Evolutionary conservation across 129 eudicot genomes (phyloP), one percentile per base, ranked within the genome.

Genomic region (Saussurea involucrata): DNA sequence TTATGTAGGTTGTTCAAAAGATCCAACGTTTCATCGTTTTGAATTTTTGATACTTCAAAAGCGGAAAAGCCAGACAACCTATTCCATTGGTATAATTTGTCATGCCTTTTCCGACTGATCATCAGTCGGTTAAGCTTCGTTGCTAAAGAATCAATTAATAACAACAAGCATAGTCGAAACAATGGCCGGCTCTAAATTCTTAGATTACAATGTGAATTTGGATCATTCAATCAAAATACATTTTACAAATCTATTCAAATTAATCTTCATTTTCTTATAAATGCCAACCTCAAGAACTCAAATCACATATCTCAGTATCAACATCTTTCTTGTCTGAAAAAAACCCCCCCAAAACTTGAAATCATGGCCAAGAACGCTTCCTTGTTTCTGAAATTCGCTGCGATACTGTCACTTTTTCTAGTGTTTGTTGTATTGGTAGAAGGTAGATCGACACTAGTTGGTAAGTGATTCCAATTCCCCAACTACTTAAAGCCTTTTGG

Each of bases 351-450:
- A n/a, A n/a, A n/a, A n/a, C n/a, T n/a, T n/a, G n/a, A n/a, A n/a
- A n/a, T n/a, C n/a, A n/a, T n/a, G n/a, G n/a, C n/a, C n/a, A n/a
- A n/a, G n/a, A n/a, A n/a, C n/a, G n/a, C n/a, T n/a, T n/a, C n/a
- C n/a, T n/a, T n/a, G n/a, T n/a, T n/a, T n/a, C n/a, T n/a, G n/a
- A n/a, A n/a, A n/a, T n/a, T n/a, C n/a, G n/a, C n/a, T n/a, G n/a
- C n/a, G n/a, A n/a, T 10, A 24, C 66, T 72, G 32, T 22, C 77
- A 20, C 37, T 79, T 65, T 32, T n/a, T 67, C 73, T 79, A 13
- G 31, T 72, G 78, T 72, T 79, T 42, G 27, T 44, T 8, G 20
- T 46, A 10, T 66, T 79, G 25, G 42, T 73, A 63, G 83, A 79
- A 64, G 71, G 77, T 29, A 40, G 76, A 71, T 42, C 70, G 1